Evolutionary conservation across 2,329 filamentous ascomycete species (phyloP), one percentile per base, ranked within the genome.

Genomic region (Phyllosticta ampelicida): DNA sequence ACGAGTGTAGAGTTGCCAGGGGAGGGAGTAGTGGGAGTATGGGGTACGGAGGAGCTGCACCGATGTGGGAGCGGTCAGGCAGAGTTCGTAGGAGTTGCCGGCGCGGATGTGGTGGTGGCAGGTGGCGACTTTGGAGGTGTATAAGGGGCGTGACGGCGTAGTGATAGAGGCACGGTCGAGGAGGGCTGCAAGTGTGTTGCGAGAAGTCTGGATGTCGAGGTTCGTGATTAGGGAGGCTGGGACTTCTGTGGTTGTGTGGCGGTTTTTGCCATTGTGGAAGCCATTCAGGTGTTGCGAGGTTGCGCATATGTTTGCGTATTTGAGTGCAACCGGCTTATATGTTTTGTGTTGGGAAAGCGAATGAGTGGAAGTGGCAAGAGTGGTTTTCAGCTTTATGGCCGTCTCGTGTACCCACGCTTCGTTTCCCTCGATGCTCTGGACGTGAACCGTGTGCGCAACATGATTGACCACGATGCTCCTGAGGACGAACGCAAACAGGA

Each of bases 71-170:
- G 84, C 85, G 0, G 89, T 95, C 8, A 95, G 79, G 64, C 89
- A 95, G 6, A 95, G 79, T 68, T 95, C 90, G 70, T 95, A 95
- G 0, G 89, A 90, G 62, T 91, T 84, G 13, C 90, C 90, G 0
- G 86, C 84, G 2, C 84, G 80, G 62, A 95, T 87, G 61, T 82
- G 79, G 4, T 82, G 78, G 66, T 92, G 86, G 66, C 89, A 94
- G 44, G 74, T 18, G 53, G 20, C 55, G 51, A 58, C 56, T 50
- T 51, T 48, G 51, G 28, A 5, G 28, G 54, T 48, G 56, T 58
- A 58, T 10, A 53, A 55, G 1, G 29, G 2, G 3, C 23, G 30
- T 5, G 48, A 21, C 5, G 49, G 53, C 1, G 28, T 52, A 9
- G 55, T 49, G 36, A 53, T 28, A 21, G n/a, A 8, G 13, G 51